Evolutionary conservation across 768 basidiomycete genomes (phyloP).

Genomic region (Termitomyces sp.): DNA sequence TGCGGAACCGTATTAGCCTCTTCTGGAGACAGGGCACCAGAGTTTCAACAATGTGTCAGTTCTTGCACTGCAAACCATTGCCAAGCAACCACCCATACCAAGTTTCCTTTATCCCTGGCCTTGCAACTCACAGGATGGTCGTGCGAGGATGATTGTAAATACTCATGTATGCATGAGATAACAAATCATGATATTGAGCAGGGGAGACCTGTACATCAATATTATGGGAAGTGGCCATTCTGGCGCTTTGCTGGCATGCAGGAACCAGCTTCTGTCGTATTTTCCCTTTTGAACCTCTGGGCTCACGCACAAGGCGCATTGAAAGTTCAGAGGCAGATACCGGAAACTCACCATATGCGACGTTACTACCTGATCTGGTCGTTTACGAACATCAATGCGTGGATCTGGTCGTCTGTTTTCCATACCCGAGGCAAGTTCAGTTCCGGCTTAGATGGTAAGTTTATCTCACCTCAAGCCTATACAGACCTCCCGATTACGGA

Average conservation of each 20-base stretch:
- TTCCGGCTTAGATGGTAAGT: background rate
- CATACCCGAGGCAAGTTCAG: slow-evolving; percentile 76
- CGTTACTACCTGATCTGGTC: slow-evolving; percentile 63
- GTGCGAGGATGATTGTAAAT: slow-evolving; percentile 84
- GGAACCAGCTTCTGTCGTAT: slow-evolving; percentile 88
- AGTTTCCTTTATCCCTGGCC: slow-evolving; percentile 35
- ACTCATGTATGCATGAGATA: slow-evolving; percentile 78
- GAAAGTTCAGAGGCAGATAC: slow-evolving; percentile 40
- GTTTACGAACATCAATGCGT: slow-evolving; percentile 75
- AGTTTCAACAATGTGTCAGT: slow-evolving; percentile 47
- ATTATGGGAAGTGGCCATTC: slow-evolving; percentile 97
- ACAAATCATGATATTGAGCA: slow-evolving; percentile 47
- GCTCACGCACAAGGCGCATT: slow-evolving; percentile 60
- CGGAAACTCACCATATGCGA: slow-evolving; percentile 61
- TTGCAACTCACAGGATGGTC: slow-evolving; percentile 79
- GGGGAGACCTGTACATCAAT: slow-evolving; percentile 58
- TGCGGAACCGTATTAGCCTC: slow-evolving; percentile 34
- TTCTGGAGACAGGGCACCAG: slow-evolving; percentile 53
- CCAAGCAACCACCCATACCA: slow-evolving; percentile 21
- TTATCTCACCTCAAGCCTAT: slow-evolving; percentile 1
- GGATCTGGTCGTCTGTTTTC: slow-evolving; percentile 89
- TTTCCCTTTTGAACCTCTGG: slow-evolving; percentile 83
- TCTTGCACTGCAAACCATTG: slow-evolving; percentile 39
- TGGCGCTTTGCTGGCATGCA: slow-evolving; percentile 85
- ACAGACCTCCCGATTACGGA: slow-evolving; percentile 80